A percentile compares a stretch with the other conserved stretches of the same genome.
These are phyloP conservation scores for Phytophthora pinifolia DNA, from an alignment of 352 stramenopile genomes.

Conservation along the genomic window DNA sequence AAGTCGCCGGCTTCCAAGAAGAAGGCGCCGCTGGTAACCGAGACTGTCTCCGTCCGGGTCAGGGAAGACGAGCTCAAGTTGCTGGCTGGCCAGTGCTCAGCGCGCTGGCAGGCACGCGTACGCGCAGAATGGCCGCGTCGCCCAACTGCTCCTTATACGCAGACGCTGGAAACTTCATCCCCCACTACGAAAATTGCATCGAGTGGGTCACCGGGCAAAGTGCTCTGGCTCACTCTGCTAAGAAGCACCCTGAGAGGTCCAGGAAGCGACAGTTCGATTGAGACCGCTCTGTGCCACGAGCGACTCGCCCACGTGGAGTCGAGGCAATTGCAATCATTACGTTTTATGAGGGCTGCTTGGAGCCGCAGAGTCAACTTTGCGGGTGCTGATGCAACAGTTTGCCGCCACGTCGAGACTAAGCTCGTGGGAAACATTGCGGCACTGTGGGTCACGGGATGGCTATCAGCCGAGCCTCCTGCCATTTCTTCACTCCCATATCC, in stretches of 20 bases:
- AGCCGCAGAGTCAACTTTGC: slow-evolving; percentile 7
- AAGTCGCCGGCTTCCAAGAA: slow-evolving; percentile 26
- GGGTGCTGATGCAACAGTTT: slow-evolving; percentile 20
- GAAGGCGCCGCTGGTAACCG: slow-evolving; percentile 16
- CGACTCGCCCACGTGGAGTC: slow-evolving; percentile 21
- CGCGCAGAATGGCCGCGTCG: background rate
- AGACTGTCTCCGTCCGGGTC: slow-evolving; percentile 23
- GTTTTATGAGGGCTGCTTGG: slow-evolving; percentile 7
- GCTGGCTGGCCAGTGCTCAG: slow-evolving; percentile 18
- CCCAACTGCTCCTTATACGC: no score
- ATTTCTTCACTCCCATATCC: slow-evolving; percentile 8
- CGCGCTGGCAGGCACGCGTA: background rate
- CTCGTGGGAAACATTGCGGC: background rate
- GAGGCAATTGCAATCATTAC: background rate
- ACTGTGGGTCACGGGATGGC: slow-evolving; percentile 1
- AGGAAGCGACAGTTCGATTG: slow-evolving; percentile 19
- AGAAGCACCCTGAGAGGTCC: slow-evolving; percentile 5
- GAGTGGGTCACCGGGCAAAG: no score
- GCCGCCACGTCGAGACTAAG: slow-evolving; percentile 1
- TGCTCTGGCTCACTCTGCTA: slow-evolving; percentile 20
- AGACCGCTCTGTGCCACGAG: slow-evolving; percentile 14
- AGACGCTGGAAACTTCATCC: slow-evolving; percentile 16
- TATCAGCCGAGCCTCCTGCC: slow-evolving; percentile 3
- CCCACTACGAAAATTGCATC: background rate
- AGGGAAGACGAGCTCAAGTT: no score